These are phyloP conservation scores for Monoraphidium neglectum DNA, from an alignment of 139 green algal genomes.

Conservation along the genomic window DNA sequence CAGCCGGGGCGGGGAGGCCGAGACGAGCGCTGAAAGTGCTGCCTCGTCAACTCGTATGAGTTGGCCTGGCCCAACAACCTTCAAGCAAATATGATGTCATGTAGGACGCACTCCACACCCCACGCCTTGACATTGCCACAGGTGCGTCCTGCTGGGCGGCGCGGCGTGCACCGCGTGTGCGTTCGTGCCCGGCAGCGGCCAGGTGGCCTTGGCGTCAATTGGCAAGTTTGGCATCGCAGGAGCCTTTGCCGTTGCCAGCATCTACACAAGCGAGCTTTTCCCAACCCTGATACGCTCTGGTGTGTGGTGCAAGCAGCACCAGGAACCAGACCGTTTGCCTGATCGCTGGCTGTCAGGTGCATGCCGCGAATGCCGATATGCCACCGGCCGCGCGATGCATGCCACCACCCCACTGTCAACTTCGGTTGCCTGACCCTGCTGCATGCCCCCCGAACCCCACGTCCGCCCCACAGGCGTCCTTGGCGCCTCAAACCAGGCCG, in stretches of 20 bases:
- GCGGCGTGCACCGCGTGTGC: constrained; percentile 30
- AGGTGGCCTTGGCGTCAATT: constrained; percentile 27
- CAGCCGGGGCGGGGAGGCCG: too few relatives aligned
- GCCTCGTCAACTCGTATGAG: too few relatives aligned
- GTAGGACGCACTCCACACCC: too few relatives aligned
- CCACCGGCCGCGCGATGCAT: constrained; percentile 25
- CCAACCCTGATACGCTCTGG: constrained; percentile 39
- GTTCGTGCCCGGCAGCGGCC: constrained; percentile 22
- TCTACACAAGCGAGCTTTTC: constrained; percentile 54
- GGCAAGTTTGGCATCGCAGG: constrained; percentile 53
- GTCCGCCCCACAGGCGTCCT: too few relatives aligned
- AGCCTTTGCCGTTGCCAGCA: constrained; percentile 43
- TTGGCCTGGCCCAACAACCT: too few relatives aligned
- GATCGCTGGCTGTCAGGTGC: background rate
- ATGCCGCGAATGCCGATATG: too few relatives aligned
- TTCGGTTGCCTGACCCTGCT: too few relatives aligned
- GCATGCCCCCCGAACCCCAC: too few relatives aligned
- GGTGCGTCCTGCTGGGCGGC: constrained; percentile 26
- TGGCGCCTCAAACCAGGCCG: constrained; percentile 44
- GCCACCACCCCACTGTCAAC: too few relatives aligned
- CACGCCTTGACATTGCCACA: too few relatives aligned
- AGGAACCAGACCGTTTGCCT: background rate
- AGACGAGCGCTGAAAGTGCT: too few relatives aligned
- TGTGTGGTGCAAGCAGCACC: background rate
- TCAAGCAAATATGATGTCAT: too few relatives aligned